A percentile compares a stretch with the other conserved stretches of the same genome.
Evolutionary conservation across 345 rosid species (phyloP).

Genomic region (Camelina laxa): DNA sequence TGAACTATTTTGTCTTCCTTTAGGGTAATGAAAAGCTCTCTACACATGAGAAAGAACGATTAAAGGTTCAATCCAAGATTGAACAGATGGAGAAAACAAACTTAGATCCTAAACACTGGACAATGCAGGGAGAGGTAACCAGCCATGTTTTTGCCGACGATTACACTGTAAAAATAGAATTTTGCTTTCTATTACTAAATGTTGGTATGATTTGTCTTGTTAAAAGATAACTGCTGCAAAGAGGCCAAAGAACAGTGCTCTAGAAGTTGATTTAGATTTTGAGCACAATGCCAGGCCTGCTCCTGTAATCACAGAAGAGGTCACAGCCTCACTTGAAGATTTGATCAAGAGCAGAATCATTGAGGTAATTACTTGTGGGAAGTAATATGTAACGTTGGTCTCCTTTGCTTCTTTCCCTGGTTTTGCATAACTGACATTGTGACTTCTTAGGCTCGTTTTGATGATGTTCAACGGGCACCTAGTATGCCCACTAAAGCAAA

Average conservation of each 20-base stretch:
- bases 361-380: conserved; percentile 55
- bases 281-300: conserved; percentile 95
- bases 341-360: conserved; percentile 73
- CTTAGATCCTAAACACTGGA: conserved; percentile 90
- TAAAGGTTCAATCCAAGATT: conserved; percentile 65
- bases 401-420: neutral
- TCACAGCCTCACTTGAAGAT: conserved; percentile 84
- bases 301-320: conserved; percentile 94
- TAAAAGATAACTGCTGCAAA: conserved; percentile 79
- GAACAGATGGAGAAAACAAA: conserved; percentile 85
- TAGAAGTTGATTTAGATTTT: conserved; percentile 95
- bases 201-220: conserved; percentile 14
- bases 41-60: conserved; percentile 74
- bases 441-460: conserved; percentile 63
- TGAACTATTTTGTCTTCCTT: conserved; percentile 16
- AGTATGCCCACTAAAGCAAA: conserved; percentile 62
- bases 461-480: conserved; percentile 67
- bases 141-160: neutral
- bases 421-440: conserved; percentile 10
- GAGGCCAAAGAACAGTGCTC: conserved; percentile 94
- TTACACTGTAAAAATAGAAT: neutral
- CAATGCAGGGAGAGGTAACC: conserved; percentile 97
- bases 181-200: conserved; percentile 16
- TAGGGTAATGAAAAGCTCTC: conserved; percentile 68
- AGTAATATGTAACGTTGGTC: neutral